Evolutionary conservation across 2,329 filamentous ascomycete genomes (phyloP).

Genomic region (Mycosphaerella arachidis): DNA sequence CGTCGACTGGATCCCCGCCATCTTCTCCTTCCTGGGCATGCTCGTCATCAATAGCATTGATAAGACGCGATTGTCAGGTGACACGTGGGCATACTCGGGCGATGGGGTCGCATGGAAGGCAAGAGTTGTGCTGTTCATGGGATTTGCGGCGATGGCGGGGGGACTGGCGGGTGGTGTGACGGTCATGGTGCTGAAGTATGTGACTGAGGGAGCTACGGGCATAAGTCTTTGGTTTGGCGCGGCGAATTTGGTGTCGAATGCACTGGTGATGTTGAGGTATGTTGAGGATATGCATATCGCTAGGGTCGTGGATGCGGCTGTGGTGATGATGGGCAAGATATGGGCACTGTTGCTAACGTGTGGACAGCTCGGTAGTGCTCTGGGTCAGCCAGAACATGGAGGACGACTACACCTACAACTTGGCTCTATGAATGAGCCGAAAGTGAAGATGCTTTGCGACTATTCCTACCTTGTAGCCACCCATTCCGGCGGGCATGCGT

Average conservation of each 20-base stretch:
- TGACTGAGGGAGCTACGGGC: slow-evolving; percentile 56
- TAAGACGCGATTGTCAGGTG: slow-evolving; percentile 60
- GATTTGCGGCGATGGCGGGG: slow-evolving; percentile 65
- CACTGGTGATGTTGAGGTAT: slow-evolving; percentile 63
- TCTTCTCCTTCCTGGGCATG: slow-evolving; percentile 66
- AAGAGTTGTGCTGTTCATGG: slow-evolving; percentile 62
- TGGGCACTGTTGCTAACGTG: slow-evolving; percentile 25
- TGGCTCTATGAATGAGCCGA: slow-evolving; percentile 50
- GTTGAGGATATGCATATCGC: slow-evolving; percentile 22
- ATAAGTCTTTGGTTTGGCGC: slow-evolving; percentile 64
- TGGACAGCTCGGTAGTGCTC: slow-evolving; percentile 55
- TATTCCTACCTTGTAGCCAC: neutral
- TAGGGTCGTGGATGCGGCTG: neutral
- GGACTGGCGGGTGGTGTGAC: slow-evolving; percentile 63
- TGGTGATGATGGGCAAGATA: neutral
- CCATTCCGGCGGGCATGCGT: neutral
- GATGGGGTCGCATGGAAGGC: slow-evolving; percentile 68
- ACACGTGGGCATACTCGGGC: slow-evolving; percentile 60
- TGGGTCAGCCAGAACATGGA: slow-evolving; percentile 71
- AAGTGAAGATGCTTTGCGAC: neutral
- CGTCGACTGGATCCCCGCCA: slow-evolving; percentile 67
- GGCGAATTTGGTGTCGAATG: slow-evolving; percentile 62
- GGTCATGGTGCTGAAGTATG: slow-evolving; percentile 64
- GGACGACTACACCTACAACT: slow-evolving; percentile 67
- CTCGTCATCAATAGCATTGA: slow-evolving; percentile 69